Percentiles rank a stretch among this genome's conserved stretches.
phyloP scores from a whole-genome alignment of 2,329 filamentous ascomycete species.

The Penicillium sp. region DNA sequence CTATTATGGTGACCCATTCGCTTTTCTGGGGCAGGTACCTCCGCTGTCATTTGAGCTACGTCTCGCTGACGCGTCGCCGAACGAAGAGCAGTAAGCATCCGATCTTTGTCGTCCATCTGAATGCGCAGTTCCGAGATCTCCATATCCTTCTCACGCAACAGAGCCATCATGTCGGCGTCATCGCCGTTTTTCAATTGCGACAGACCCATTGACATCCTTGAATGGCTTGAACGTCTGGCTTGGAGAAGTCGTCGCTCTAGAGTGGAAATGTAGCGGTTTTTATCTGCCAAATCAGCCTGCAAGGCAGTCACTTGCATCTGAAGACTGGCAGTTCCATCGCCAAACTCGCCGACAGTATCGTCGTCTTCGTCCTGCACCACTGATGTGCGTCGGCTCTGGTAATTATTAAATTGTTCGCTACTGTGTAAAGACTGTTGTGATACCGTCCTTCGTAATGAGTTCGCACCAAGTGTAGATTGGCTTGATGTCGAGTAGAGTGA shows the following conservation, averaged over 20 bases:
- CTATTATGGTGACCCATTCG: slow-evolving; percentile 28
- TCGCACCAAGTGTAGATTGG: slow-evolving; percentile 53
- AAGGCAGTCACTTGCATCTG: slow-evolving; percentile 85
- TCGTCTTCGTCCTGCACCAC: slow-evolving; percentile 53
- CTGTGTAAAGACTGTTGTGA: slow-evolving; percentile 62
- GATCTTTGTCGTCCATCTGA: slow-evolving; percentile 88
- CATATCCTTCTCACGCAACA: slow-evolving; percentile 82
- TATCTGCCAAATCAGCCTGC: slow-evolving; percentile 92
- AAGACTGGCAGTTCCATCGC: slow-evolving; percentile 78
- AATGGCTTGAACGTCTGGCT: slow-evolving; percentile 83
- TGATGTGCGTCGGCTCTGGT: slow-evolving; percentile 21
- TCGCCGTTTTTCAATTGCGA: slow-evolving; percentile 61
- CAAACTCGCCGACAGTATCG: slow-evolving; percentile 74
- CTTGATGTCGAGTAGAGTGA: slow-evolving; percentile 68
- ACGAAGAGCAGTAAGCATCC: slow-evolving; percentile 83
- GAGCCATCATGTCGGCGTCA: slow-evolving; percentile 67
- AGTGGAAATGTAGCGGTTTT: slow-evolving; percentile 93
- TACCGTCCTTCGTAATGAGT: slow-evolving; percentile 59
- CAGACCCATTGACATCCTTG: slow-evolving; percentile 74
- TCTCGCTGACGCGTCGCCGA: slow-evolving; percentile 83
- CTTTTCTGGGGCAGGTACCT: slow-evolving; percentile 29
- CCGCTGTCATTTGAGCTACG: slow-evolving; percentile 60
- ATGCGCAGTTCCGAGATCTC: slow-evolving; percentile 90
- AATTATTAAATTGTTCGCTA: slow-evolving; percentile 26
- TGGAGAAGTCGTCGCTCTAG: slow-evolving; percentile 89